These are phyloP conservation scores for Acrocalymma vagum DNA, from an alignment of 2,329 filamentous ascomycete genomes.

Conservation along the genomic window DNA sequence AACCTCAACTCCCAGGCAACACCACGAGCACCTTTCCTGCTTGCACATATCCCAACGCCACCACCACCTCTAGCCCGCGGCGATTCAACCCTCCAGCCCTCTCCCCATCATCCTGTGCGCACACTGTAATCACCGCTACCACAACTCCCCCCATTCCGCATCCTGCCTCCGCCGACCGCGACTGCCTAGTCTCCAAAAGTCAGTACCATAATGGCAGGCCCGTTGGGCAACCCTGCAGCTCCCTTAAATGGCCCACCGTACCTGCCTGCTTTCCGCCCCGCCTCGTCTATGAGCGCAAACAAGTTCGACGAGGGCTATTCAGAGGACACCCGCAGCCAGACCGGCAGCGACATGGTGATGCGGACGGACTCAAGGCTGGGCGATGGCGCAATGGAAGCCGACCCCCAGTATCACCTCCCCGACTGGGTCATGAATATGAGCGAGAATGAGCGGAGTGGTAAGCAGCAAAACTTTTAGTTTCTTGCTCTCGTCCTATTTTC, in stretches of 20 bases:
- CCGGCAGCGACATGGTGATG: slow-evolving; percentile 52
- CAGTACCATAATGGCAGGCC: slow-evolving; percentile 41
- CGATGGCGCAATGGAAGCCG: slow-evolving; percentile 42
- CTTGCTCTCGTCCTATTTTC: too few species aligned
- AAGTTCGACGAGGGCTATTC: slow-evolving; percentile 85
- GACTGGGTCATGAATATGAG: slow-evolving; percentile 63
- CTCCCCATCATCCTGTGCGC: too few species aligned
- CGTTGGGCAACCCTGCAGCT: slow-evolving; percentile 29
- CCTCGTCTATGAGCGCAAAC: slow-evolving; percentile 46
- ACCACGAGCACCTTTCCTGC: slow-evolving; percentile 6
- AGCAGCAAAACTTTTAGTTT: slow-evolving; percentile 17
- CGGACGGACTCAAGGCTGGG: slow-evolving; percentile 44
- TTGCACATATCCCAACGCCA: slow-evolving; percentile 1
- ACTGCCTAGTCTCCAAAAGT: slow-evolving; percentile 1
- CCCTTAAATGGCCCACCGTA: slow-evolving; percentile 36
- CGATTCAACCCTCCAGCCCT: too few species aligned
- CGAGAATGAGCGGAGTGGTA: slow-evolving; percentile 65
- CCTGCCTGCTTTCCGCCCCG: slow-evolving; percentile 45
- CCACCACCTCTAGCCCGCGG: too few species aligned
- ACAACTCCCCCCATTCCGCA: slow-evolving; percentile 6
- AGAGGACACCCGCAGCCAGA: slow-evolving; percentile 70
- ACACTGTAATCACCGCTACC: too few species aligned
- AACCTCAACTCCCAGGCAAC: too few species aligned
- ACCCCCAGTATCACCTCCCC: slow-evolving; percentile 53
- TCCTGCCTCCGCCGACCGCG: slow-evolving; percentile 2